phyloP scores from a whole-genome alignment of 257 asterid genomes.

The Gynochthodes officinalis region DNA sequence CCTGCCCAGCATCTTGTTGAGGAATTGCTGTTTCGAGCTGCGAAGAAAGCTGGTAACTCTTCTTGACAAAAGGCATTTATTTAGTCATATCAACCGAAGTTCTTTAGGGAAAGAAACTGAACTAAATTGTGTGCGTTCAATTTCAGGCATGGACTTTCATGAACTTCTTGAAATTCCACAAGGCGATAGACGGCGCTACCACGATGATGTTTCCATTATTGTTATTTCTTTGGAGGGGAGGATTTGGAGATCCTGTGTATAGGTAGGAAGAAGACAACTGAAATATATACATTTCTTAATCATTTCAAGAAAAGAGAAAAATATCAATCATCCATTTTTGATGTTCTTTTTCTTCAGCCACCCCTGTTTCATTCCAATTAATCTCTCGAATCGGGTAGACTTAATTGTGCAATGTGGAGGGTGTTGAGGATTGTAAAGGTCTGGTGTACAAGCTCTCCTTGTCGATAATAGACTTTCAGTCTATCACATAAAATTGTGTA shows the following conservation, averaged over 20 bases:
- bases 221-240: slow-evolving; percentile 97
- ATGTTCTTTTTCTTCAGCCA: slow-evolving; percentile 35
- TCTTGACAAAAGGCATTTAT: not conserved
- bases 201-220: slow-evolving; percentile 91
- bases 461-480: slow-evolving; percentile 20
- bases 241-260: slow-evolving; percentile 94
- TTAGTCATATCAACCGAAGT: not conserved
- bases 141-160: slow-evolving; percentile 87
- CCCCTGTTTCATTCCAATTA: slow-evolving; percentile 31
- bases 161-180: slow-evolving; percentile 93
- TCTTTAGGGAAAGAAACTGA: not conserved
- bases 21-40: slow-evolving; percentile 87
- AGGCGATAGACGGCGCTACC: slow-evolving; percentile 94
- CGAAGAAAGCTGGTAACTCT: slow-evolving; percentile 73
- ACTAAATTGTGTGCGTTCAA: not conserved
- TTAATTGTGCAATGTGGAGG: slow-evolving; percentile 30
- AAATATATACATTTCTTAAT: slow-evolving; percentile 21
- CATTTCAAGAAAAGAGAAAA: not conserved
- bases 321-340: slow-evolving; percentile 33
- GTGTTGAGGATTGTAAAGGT: slow-evolving; percentile 27
- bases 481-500: slow-evolving; percentile 17
- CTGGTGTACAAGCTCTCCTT: slow-evolving; percentile 21
- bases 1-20: slow-evolving; percentile 96
- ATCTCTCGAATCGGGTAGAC: slow-evolving; percentile 36
- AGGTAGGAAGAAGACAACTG: slow-evolving; percentile 24